phyloP scores from a whole-genome alignment of 2,329 filamentous ascomycete species.

The Tothia fuscella region DNA sequence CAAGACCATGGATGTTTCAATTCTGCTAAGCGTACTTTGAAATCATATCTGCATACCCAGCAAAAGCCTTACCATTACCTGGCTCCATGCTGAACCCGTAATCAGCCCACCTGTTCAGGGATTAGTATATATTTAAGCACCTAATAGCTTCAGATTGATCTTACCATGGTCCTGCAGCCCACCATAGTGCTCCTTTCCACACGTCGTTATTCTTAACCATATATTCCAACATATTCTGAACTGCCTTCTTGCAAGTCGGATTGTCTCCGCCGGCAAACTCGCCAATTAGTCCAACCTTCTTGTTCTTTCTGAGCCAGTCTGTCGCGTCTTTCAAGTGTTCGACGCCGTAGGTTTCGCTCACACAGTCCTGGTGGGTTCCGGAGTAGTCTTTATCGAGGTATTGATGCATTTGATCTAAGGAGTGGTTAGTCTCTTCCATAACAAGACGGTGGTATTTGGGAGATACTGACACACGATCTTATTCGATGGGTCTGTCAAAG shows the following conservation, averaged over 20 bases:
- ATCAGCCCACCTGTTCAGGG: too few relatives aligned
- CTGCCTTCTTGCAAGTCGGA: slow-evolving; percentile 35
- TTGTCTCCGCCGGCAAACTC: slow-evolving; percentile 45
- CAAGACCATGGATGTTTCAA: too few relatives aligned
- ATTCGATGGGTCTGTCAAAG: slow-evolving; percentile 39
- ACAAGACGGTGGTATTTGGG: too few relatives aligned
- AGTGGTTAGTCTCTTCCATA: too few relatives aligned
- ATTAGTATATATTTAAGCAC: too few relatives aligned
- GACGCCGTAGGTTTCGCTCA: slow-evolving; percentile 40
- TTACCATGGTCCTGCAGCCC: slow-evolving; percentile 45
- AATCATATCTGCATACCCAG: slow-evolving; percentile 13
- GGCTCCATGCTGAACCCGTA: slow-evolving; percentile 42
- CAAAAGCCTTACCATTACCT: slow-evolving; percentile 31
- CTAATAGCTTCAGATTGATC: too few relatives aligned
- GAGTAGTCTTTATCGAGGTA: slow-evolving; percentile 47
- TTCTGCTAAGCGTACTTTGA: slow-evolving; percentile 11
- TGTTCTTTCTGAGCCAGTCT: slow-evolving; percentile 41
- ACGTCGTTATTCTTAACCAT: slow-evolving; percentile 38
- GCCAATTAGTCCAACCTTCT: slow-evolving; percentile 41
- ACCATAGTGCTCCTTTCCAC: slow-evolving; percentile 43
- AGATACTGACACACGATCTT: slow-evolving; percentile 43
- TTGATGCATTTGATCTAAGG: slow-evolving; percentile 53
- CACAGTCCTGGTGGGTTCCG: slow-evolving; percentile 39
- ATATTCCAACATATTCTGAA: slow-evolving; percentile 38
- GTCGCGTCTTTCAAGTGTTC: slow-evolving; percentile 41